Base-by-base conservation (phyloP, 2,329 filamentous ascomycete species). In the Hortaea werneckii region DNA sequence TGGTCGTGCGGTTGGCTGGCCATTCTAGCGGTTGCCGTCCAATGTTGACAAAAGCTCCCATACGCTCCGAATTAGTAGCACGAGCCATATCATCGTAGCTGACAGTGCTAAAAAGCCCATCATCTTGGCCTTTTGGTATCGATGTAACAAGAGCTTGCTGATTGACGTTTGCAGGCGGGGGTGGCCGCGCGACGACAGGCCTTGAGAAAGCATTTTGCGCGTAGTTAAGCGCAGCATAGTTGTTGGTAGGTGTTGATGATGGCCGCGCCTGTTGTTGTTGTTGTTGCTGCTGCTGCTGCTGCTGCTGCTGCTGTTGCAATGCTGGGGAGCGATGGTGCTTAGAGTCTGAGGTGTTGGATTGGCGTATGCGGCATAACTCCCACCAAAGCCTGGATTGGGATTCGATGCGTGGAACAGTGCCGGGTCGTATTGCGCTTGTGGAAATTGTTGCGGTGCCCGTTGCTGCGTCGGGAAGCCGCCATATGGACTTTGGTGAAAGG, bases 41-140 rank as follows among this genome's bases (percentile, higher is more conserved):
- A 43, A 74, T 53, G 48, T 65, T 68, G 49, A 70, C 62, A 41
- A 67, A 70, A 53, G 66, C 65, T 54, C 67, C 65, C 52, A 74
- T 51, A 12, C 65, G 58, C 54, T 55, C 60, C 30, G 70, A 71
- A 41, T 68, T 68, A 29, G 70, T 73, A 12, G 65, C 65, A 51
- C 64, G 64, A 32, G 62, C 61, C 28, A 74, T 55, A 29, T 62
- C 55, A 51, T 66, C 59, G 47, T 63, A 62, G 52, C 69, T 64
- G 52, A 69, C 60, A 47, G 70, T 58, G 50, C 61, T 60, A 43
- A 73, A 69, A 35, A 63, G 63, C 45, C 68, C 70, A 28, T 48
- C 42, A 37, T 52, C 48, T 13, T 50, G 49, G 26, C 59, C 54
- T 8, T 56, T 48, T 1, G 63, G 63, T 3, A 65, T 57, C 3